Conservation (phyloP, 768 basidiomycete genomes). For the Floccularia luteovirens region DNA sequence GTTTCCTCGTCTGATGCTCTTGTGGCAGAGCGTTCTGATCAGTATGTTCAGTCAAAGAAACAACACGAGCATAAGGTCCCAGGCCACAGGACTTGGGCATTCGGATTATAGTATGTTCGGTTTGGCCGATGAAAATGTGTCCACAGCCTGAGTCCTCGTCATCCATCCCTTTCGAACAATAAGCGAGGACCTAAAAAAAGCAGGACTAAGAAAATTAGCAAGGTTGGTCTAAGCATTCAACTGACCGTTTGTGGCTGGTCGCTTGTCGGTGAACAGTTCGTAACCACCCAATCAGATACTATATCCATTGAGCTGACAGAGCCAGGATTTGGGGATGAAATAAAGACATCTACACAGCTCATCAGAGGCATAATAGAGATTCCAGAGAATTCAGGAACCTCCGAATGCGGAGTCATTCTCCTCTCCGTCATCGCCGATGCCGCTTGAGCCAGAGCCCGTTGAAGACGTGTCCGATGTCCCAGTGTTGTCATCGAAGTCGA, state of each 20-base stretch:
- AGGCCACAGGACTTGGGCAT: constrained; percentile 14
- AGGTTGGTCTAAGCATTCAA: neutral
- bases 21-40: constrained; percentile 10
- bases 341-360: constrained; percentile 10
- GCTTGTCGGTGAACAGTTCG: constrained; percentile 9
- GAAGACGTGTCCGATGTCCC: neutral
- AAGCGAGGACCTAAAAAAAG: constrained; percentile 11
- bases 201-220: neutral
- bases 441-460: neutral
- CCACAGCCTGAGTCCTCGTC: constrained; percentile 11
- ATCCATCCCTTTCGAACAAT: constrained; percentile 11
- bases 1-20: constrained; percentile 3
- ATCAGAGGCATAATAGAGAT: neutral
- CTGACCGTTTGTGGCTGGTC: constrained; percentile 12
- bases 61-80: constrained; percentile 17
- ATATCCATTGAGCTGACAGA: constrained; percentile 11
- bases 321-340: constrained; percentile 15
- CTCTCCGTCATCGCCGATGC: constrained; percentile 7
- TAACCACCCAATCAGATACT: constrained; percentile 12
- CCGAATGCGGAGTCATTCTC: constrained; percentile 5
- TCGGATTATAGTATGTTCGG: constrained; percentile 13
- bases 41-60: constrained; percentile 8
- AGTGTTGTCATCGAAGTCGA: constrained; percentile 8
- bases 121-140: constrained; percentile 15
- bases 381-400: neutral